phyloP scores from a whole-genome alignment of 345 rosid genomes.

The Linum lewisii region DNA sequence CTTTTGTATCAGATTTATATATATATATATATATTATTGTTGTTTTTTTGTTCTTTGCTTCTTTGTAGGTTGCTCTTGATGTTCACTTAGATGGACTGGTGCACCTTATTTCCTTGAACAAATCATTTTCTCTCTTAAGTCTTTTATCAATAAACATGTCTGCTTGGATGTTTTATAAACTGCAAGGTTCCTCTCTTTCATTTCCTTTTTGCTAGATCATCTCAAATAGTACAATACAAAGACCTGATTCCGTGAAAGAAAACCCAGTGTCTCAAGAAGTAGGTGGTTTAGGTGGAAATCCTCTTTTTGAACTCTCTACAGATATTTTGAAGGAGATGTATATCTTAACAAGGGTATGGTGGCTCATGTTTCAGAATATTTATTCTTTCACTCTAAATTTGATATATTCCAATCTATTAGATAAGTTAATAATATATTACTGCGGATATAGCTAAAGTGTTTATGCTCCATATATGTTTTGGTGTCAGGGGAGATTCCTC shows the following conservation, averaged over 20 bases:
- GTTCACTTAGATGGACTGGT: slow-evolving; percentile 96
- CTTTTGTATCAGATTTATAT: not conserved
- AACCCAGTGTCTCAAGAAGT: slow-evolving; percentile 54
- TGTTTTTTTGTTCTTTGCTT: slow-evolving; percentile 16
- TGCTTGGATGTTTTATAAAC: too few species aligned
- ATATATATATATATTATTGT: too few species aligned
- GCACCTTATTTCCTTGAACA: slow-evolving; percentile 17
- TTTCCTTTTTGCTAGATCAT: slow-evolving; percentile 41
- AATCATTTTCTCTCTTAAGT: not conserved
- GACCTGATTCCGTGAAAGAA: slow-evolving; percentile 56
- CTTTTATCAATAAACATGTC: not conserved
- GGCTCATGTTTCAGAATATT: not conserved
- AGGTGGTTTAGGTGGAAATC: slow-evolving; percentile 92
- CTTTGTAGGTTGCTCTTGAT: slow-evolving; percentile 82
- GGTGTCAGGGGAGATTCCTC: too few species aligned
- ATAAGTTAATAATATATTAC: too few species aligned
- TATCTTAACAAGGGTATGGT: slow-evolving; percentile 76
- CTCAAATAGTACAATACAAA: slow-evolving; percentile 84
- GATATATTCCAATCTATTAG: not conserved
- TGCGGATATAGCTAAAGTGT: too few species aligned
- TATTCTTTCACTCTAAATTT: not conserved
- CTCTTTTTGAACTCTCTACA: slow-evolving; percentile 67
- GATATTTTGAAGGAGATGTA: slow-evolving; percentile 83
- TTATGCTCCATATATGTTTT: too few species aligned
- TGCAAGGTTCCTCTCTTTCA: not conserved